Conservation (phyloP, 805 yeast genomes). For the Soucietia sequanensis region DNA sequence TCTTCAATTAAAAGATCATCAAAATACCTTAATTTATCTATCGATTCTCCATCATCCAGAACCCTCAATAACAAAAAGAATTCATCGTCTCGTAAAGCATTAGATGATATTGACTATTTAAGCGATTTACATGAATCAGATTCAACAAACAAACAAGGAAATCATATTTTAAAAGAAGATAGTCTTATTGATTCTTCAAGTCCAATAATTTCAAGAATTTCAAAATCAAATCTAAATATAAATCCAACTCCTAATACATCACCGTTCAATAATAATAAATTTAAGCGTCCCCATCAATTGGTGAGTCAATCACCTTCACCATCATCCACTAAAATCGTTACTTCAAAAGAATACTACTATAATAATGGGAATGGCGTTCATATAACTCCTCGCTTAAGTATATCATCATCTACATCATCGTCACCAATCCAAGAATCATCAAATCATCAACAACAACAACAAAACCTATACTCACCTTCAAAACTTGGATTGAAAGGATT, state of each 20-base stretch:
- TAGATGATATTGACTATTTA: conserved; percentile 22
- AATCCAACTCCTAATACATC: conserved; percentile 9
- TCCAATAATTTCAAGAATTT: conserved; percentile 12
- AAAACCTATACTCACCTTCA: conserved; percentile 22
- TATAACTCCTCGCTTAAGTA: conserved; percentile 1
- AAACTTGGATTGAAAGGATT: conserved; percentile 28
- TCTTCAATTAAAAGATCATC: conserved; percentile 40
- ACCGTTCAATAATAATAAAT: conserved; percentile 24
- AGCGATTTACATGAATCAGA: conserved; percentile 27
- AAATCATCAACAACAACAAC: background rate
- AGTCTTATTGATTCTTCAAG: conserved; percentile 14
- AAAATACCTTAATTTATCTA: conserved; percentile 40
- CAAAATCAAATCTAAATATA: conserved; percentile 1
- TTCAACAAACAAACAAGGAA: conserved; percentile 9
- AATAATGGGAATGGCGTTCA: background rate
- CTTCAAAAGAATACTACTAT: background rate
- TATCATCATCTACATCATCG: conserved; percentile 1
- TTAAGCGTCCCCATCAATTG: conserved; percentile 43
- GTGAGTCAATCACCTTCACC: conserved; percentile 46
- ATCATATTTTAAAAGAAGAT: conserved; percentile 4
- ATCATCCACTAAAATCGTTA: conserved; percentile 11
- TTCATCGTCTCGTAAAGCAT: conserved; percentile 5
- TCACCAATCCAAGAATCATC: conserved; percentile 4
- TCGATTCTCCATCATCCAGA: conserved; percentile 17
- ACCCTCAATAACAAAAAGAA: conserved; percentile 2